Conservation (phyloP, 75 land plant species). For the Sequoia sempervirens region DNA sequence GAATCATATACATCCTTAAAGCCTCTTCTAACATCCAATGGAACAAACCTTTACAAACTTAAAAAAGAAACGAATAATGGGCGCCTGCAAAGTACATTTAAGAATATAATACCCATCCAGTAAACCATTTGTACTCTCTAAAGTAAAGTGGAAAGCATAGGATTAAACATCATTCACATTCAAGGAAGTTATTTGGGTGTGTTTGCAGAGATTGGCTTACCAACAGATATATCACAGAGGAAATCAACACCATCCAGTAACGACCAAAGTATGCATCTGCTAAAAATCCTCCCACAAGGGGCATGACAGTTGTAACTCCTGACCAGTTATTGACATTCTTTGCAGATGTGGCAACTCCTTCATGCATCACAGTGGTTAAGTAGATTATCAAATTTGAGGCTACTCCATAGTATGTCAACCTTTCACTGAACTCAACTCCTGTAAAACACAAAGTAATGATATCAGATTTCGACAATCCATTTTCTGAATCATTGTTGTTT, state of each 20-base stretch:
- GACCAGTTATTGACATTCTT: conserved; percentile 72
- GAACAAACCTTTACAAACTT: too few species aligned
- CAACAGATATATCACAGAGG: conserved; percentile 60
- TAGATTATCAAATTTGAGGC: conserved; percentile 73
- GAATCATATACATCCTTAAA: too few species aligned
- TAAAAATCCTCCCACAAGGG: conserved; percentile 80
- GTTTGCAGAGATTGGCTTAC: conserved; percentile 27
- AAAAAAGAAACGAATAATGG: too few species aligned
- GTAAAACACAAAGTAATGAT: neutral
- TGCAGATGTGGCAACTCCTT: conserved; percentile 59
- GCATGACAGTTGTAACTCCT: conserved; percentile 64
- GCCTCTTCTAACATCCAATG: too few species aligned
- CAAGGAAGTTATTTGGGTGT: neutral
- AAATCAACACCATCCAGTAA: conserved; percentile 56
- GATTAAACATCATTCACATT: neutral
- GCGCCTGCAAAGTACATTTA: too few species aligned
- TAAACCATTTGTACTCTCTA: too few species aligned
- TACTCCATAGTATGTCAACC: conserved; percentile 68
- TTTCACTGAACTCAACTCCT: conserved; percentile 84
- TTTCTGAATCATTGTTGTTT: too few species aligned
- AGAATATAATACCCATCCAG: too few species aligned
- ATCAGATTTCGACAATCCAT: too few species aligned
- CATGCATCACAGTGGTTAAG: conserved; percentile 57
- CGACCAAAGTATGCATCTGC: conserved; percentile 87
- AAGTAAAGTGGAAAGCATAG: too few species aligned